phyloP scores from a whole-genome alignment of 139 green algal genomes.

The Pleodorina starrii region DNA sequence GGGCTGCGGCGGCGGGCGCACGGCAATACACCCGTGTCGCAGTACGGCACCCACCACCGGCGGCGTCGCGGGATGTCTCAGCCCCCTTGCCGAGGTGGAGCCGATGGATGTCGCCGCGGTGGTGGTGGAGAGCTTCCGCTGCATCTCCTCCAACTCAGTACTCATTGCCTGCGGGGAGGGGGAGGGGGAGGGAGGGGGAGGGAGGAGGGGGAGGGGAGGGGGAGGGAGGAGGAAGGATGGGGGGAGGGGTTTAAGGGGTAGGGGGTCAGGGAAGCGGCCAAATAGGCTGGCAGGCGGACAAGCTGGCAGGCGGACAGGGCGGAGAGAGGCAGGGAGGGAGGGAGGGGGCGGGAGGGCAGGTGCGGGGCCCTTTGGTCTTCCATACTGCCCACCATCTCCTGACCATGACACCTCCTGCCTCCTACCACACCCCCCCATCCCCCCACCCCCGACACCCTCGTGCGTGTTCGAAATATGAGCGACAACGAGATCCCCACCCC shows the following conservation, averaged over 20 bases:
- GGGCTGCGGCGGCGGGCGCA: neutral
- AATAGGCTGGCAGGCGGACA: neutral
- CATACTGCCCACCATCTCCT: no score
- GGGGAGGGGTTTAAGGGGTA: neutral
- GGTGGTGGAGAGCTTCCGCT: neutral
- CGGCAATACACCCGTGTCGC: neutral
- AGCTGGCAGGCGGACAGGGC: neutral
- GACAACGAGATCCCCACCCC: no score
- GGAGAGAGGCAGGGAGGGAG: neutral
- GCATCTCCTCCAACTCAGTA: slow-evolving; percentile 19
- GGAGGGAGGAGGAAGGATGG: no score
- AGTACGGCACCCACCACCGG: neutral
- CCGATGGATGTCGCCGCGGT: neutral
- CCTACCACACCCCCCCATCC: neutral
- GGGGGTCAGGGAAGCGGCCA: neutral
- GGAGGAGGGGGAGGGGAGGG: neutral
- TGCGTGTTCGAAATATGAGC: no score
- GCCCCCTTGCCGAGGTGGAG: neutral
- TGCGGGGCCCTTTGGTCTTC: no score
- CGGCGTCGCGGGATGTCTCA: neutral
- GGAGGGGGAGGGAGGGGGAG: neutral
- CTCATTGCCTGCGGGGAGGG: neutral
- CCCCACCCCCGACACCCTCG: no score
- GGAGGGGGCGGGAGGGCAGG: neutral
- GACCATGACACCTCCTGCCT: neutral